Evolutionary conservation across 257 asterid species (phyloP).

Genomic region (Capsicum pubescens): DNA sequence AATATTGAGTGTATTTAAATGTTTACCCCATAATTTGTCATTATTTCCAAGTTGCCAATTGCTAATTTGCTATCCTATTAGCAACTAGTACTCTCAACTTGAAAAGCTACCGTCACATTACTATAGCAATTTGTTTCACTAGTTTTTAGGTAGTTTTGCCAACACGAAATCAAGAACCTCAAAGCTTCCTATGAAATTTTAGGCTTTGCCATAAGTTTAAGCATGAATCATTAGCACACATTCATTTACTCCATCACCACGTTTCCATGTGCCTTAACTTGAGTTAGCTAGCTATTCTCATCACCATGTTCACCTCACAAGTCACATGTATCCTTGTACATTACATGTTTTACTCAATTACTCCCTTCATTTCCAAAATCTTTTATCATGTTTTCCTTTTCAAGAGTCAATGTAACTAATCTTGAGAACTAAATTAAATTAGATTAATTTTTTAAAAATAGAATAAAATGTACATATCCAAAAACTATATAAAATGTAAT

Average conservation of each 20-base stretch:
- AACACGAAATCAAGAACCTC: slow-evolving; percentile 21
- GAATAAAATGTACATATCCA: too few relatives aligned
- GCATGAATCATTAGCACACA: slow-evolving; percentile 16
- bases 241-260: slow-evolving; percentile 29
- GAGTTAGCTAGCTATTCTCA: slow-evolving; percentile 3
- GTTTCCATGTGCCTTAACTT: slow-evolving; percentile 28
- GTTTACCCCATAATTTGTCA: background rate
- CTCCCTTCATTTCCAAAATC: background rate
- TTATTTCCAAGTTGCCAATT: slow-evolving; percentile 16
- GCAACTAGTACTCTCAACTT: slow-evolving; percentile 9
- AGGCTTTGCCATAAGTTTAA: slow-evolving; percentile 25
- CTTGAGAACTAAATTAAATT: too few relatives aligned
- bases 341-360: slow-evolving; percentile 17
- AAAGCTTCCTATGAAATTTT: background rate
- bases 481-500: too few relatives aligned
- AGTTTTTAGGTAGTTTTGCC: background rate
- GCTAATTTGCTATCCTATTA: background rate
- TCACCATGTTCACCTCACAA: background rate
- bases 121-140: slow-evolving; percentile 9
- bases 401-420: too few relatives aligned
- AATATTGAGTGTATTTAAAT: background rate
- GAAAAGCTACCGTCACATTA: background rate
- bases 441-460: too few relatives aligned
- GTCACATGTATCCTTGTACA: background rate
- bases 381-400: too few relatives aligned